These are phyloP conservation scores for Blastobotrys chiropterorum DNA, from an alignment of 805 yeast genomes.

Conservation along the genomic window DNA sequence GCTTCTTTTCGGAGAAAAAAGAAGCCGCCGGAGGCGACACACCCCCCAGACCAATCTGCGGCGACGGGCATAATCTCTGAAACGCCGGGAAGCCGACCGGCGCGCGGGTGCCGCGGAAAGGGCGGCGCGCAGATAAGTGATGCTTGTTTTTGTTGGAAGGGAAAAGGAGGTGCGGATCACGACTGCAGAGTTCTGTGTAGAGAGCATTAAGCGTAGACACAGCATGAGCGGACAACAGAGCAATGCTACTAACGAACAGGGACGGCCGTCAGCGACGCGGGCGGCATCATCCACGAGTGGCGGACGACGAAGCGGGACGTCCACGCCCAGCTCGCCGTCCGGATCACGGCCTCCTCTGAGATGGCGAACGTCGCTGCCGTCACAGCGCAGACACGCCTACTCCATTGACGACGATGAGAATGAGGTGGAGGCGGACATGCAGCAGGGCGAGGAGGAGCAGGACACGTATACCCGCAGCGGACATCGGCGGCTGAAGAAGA, in stretches of 20 bases:
- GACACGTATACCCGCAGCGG: conserved; percentile 2
- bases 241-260: neutral
- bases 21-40: too few relatives aligned
- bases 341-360: conserved; percentile 4
- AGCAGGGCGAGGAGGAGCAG: conserved; percentile 19
- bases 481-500: neutral
- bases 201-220: neutral
- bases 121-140: too few relatives aligned
- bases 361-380: conserved; percentile 4
- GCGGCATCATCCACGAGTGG: neutral
- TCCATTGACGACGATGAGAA: conserved; percentile 79
- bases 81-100: neutral
- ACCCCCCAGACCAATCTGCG: too few relatives aligned
- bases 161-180: too few relatives aligned
- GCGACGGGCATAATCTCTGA: neutral
- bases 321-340: neutral
- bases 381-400: conserved; percentile 37
- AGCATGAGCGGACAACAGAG: neutral
- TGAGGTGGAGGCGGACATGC: conserved; percentile 58
- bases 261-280: neutral
- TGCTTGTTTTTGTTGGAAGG: neutral
- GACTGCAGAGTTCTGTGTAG: too few relatives aligned
- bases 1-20: neutral
- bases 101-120: too few relatives aligned
- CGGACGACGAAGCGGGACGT: neutral